These are phyloP conservation scores for Ilyonectria destructans DNA, from an alignment of 2,329 filamentous ascomycete species.

Conservation along the genomic window DNA sequence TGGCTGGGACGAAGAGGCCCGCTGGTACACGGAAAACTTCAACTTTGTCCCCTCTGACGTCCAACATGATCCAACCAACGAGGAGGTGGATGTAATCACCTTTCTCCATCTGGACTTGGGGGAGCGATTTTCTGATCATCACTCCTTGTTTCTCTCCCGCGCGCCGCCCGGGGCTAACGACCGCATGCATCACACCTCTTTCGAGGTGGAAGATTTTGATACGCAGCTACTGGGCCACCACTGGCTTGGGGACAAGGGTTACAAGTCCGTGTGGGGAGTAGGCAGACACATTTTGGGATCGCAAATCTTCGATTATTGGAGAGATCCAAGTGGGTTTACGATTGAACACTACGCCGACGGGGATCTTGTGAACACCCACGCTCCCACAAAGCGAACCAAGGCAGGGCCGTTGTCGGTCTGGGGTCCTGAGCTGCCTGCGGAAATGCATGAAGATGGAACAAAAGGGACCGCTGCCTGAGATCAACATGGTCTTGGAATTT, in stretches of 20 bases:
- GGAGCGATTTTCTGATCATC: conserved; percentile 66
- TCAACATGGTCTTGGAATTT: background rate
- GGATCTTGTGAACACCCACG: conserved; percentile 51
- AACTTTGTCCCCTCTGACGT: conserved; percentile 59
- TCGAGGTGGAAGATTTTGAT: conserved; percentile 73
- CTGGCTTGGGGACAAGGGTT: conserved; percentile 69
- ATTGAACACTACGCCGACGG: conserved; percentile 59
- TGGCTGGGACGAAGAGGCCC: conserved; percentile 37
- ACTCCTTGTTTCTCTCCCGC: conserved; percentile 46
- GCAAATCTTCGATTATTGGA: conserved; percentile 24
- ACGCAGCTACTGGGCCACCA: conserved; percentile 73
- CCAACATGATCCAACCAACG: conserved; percentile 31
- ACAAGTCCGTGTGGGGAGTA: conserved; percentile 72
- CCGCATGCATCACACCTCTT: conserved; percentile 43
- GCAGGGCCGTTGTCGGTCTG: conserved; percentile 13
- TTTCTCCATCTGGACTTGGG: conserved; percentile 72
- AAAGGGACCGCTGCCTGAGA: background rate
- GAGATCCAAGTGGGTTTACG: conserved; percentile 43
- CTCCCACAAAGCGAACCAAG: background rate
- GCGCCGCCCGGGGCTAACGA: background rate
- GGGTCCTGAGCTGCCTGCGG: conserved; percentile 8
- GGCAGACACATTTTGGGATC: conserved; percentile 73
- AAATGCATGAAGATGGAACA: background rate
- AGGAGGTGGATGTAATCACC: conserved; percentile 44
- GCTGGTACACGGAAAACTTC: conserved; percentile 52